Conservation (phyloP, 2,329 filamentous ascomycete species). For the Ascochyta rabiei region DNA sequence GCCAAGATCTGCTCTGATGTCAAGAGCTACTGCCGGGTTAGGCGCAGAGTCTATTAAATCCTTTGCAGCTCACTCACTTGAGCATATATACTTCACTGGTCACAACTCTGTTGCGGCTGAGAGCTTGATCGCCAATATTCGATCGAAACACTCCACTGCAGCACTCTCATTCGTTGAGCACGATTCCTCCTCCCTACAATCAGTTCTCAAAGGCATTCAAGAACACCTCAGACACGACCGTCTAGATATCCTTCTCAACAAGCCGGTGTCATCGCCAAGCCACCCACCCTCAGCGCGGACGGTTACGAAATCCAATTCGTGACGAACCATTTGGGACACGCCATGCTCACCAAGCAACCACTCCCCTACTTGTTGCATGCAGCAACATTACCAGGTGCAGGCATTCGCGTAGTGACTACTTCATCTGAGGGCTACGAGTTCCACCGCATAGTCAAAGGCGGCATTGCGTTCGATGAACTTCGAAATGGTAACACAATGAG, state of each 20-base stretch:
- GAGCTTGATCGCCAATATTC: constrained; percentile 42
- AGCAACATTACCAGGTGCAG: constrained; percentile 38
- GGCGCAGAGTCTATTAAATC: constrained; percentile 49
- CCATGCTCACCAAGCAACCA: constrained; percentile 51
- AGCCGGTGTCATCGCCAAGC: constrained; percentile 50
- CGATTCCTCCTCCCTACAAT: constrained; percentile 45
- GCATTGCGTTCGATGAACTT: constrained; percentile 44
- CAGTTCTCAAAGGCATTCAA: constrained; percentile 37
- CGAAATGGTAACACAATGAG: constrained; percentile 28
- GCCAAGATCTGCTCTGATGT: neutral
- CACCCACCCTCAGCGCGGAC: constrained; percentile 46
- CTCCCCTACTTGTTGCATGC: constrained; percentile 50
- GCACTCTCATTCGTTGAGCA: constrained; percentile 42
- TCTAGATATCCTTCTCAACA: constrained; percentile 52
- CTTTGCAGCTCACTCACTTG: constrained; percentile 50
- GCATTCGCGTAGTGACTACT: constrained; percentile 52
- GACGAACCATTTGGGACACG: constrained; percentile 56
- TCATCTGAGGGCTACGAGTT: constrained; percentile 35
- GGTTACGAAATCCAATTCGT: constrained; percentile 57
- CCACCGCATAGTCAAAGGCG: constrained; percentile 20
- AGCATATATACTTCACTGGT: constrained; percentile 52
- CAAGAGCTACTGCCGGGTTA: constrained; percentile 52
- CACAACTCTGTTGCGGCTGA: constrained; percentile 46
- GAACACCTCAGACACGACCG: constrained; percentile 34
- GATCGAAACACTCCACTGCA: constrained; percentile 30